Evolutionary conservation across 1,284 basidiomycete genomes (phyloP), one percentile per base, ranked within the genome.

Genomic region (Coniferiporia sulphurascens): DNA sequence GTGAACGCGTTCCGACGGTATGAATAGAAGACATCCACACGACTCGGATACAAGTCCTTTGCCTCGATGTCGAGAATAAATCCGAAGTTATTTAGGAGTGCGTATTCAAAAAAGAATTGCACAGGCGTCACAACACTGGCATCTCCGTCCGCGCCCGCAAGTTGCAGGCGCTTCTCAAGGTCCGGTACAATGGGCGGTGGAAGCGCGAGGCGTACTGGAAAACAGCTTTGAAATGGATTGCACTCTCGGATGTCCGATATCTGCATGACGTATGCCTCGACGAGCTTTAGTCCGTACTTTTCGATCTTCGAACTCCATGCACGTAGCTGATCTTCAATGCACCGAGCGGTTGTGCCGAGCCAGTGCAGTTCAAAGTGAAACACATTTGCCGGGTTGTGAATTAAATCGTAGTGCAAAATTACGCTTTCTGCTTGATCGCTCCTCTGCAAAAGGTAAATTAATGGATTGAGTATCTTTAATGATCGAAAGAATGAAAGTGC

Each of bases 321-420:
- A 45, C 90, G 86, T 9, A 98, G 80, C 43, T 89, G 80, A 66
- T 97, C 94, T 64, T 99, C 96, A 60, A 99, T 91, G 64, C 90
- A 89, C n/a, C 92, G 85, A n/a, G 94, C 92, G 0, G 94, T 95
- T 0, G 95, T 93, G 8, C 94, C 95, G 22, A 98, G 87, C 96
- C 97, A 99, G 65, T 98, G 94, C 46, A 99, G 79, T 72, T 99
- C 95, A 68, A 97, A 93, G 73, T 97, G 94, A 74, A 95, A 95
- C 58, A 92, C 93, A 45, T 89, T 95, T 15, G 80, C 82, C 0
- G 92, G 89, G 68, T 96, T 96, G 72, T 97, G 94, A 55, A 95
- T 90, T 60, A 95, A 85, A 71, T 97, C 95, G 69, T 94, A 86
- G 69, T 97, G 94, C 34, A 96, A 78, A 43, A 95, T 80, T 22